Conservation (phyloP, 441 rosid species). For the Populus trichocarpa region DNA sequence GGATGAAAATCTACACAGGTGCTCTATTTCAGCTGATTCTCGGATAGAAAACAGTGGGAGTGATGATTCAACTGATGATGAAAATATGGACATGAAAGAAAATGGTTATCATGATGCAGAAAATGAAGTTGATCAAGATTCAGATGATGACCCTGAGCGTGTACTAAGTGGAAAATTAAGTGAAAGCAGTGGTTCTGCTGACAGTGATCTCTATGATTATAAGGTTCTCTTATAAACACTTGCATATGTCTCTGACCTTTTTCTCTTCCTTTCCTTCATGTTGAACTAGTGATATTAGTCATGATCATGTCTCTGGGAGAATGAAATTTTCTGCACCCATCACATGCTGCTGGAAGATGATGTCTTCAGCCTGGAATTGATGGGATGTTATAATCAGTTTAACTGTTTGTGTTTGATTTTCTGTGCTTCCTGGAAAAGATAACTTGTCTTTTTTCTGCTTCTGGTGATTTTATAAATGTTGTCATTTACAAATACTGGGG, state of each 20-base stretch:
- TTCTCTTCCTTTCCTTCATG: not conserved
- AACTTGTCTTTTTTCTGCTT: not conserved
- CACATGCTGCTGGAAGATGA: not conserved
- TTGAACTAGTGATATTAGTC: not conserved
- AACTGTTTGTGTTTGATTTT: not conserved
- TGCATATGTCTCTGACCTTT: not conserved
- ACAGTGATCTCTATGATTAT: constrained; percentile 87
- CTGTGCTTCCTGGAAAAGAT: not conserved
- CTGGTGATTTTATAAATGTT: not conserved
- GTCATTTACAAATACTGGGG: not conserved
- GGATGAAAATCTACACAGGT: constrained; percentile 94
- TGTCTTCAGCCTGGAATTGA: not conserved
- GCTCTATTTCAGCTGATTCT: constrained; percentile 93
- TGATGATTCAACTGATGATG: constrained; percentile 93
- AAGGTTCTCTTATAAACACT: constrained; percentile 50
- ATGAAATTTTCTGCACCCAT: not conserved
- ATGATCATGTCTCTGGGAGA: not conserved
- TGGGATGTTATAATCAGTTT: not conserved
- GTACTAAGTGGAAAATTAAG: constrained; percentile 84
- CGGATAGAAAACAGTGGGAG: constrained; percentile 85
- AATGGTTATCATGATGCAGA: constrained; percentile 81
- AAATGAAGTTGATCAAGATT: constrained; percentile 81
- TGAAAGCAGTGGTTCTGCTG: constrained; percentile 88
- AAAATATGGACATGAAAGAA: constrained; percentile 60
- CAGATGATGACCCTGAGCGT: constrained; percentile 76